phyloP scores from a whole-genome alignment of 2,329 filamentous ascomycete genomes.

The Lasiodiplodia theobromae region DNA sequence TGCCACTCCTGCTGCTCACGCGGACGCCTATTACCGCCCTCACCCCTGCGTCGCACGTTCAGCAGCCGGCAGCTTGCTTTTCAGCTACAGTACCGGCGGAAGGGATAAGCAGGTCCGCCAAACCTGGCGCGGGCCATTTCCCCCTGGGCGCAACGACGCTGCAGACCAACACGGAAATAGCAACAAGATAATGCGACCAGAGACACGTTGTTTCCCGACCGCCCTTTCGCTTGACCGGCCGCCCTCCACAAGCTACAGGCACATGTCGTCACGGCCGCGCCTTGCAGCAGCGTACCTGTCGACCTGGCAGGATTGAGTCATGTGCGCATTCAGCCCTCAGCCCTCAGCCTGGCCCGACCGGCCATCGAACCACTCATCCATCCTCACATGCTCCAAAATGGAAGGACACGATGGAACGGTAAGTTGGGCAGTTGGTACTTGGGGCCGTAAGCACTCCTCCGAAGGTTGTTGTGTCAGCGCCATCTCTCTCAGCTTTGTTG shows the following conservation, averaged over 20 bases:
- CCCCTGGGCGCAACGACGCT: conserved; percentile 22
- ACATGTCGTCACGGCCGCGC: conserved; percentile 17
- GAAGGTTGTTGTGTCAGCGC: conserved; percentile 18
- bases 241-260: conserved; percentile 4
- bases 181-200: conserved; percentile 24
- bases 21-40: conserved; percentile 18
- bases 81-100: conserved; percentile 10
- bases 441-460: conserved; percentile 22
- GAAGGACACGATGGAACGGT: conserved; percentile 26
- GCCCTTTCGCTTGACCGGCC: conserved; percentile 16
- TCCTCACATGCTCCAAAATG: conserved; percentile 15
- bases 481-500: conserved; percentile 17
- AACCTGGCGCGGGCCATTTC: conserved; percentile 12
- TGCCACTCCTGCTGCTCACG: conserved; percentile 24
- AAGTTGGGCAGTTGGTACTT: conserved; percentile 1
- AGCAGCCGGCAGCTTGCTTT: conserved; percentile 10
- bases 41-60: conserved; percentile 19
- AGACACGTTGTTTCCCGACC: conserved; percentile 25
- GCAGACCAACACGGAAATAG: conserved; percentile 25
- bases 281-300: conserved; percentile 21
- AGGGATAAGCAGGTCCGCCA: conserved; percentile 15
- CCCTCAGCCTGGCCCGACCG: not conserved
- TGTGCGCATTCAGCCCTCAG: conserved; percentile 20
- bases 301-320: conserved; percentile 18
- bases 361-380: not conserved